Conservation (phyloP, 1,284 basidiomycete species). For the Entoloma clypeatum region DNA sequence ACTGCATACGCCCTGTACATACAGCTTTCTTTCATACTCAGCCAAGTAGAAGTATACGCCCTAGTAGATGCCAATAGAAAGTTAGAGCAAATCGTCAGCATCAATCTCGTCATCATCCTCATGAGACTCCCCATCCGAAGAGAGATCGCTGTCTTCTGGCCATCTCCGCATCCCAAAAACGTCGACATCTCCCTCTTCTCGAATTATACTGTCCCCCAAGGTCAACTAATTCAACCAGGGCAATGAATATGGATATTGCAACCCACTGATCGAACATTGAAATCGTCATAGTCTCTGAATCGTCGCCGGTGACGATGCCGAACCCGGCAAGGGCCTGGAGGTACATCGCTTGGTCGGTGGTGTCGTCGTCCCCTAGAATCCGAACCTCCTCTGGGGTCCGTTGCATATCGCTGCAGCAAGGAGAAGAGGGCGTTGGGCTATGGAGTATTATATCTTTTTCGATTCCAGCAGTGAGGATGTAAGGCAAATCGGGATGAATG, state of each 20-base stretch:
- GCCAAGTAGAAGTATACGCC: background rate
- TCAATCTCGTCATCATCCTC: slow-evolving; percentile 13
- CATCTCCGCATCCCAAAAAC: slow-evolving; percentile 42
- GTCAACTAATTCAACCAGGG: slow-evolving; percentile 1
- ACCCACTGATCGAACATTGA: slow-evolving; percentile 51
- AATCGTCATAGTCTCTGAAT: slow-evolving; percentile 35
- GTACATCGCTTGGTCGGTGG: slow-evolving; percentile 34
- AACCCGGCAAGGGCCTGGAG: slow-evolving; percentile 24
- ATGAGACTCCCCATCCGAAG: slow-evolving; percentile 20
- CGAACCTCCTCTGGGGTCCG: slow-evolving; percentile 48
- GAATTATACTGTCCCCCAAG: slow-evolving; percentile 36
- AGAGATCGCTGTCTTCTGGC: slow-evolving; percentile 17
- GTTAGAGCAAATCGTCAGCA: background rate
- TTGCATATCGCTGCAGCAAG: slow-evolving; percentile 41
- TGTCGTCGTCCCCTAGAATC: slow-evolving; percentile 31
- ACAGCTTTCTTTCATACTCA: background rate
- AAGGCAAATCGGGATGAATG: slow-evolving; percentile 67
- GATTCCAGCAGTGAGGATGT: slow-evolving; percentile 66
- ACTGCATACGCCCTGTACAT: no score
- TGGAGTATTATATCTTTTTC: slow-evolving; percentile 70
- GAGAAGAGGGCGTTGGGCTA: slow-evolving; percentile 51
- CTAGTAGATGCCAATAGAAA: background rate
- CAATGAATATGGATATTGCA: background rate
- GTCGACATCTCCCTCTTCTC: slow-evolving; percentile 46
- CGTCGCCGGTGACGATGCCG: slow-evolving; percentile 28